phyloP scores from a whole-genome alignment of 805 yeast genomes.

The Wickerhamomyces silvicola region DNA sequence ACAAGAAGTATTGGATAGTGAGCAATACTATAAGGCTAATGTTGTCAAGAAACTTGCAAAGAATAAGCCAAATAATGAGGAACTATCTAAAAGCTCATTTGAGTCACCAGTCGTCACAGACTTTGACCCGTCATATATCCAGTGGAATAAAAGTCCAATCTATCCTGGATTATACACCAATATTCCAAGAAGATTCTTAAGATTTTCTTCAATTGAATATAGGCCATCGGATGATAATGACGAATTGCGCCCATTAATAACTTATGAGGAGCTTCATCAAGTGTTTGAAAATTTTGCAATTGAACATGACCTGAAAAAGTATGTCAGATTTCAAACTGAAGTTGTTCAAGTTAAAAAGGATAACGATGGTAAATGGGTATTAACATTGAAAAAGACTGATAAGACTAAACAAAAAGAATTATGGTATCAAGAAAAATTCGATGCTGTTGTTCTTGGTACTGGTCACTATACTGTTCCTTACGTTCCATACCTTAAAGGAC shows the following conservation, averaged over 20 bases:
- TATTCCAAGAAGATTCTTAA: slow-evolving; percentile 29
- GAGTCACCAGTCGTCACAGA: slow-evolving; percentile 12
- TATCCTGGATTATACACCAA: slow-evolving; percentile 32
- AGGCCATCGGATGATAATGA: slow-evolving; percentile 27
- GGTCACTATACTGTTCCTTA: slow-evolving; percentile 50
- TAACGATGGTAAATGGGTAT: slow-evolving; percentile 26
- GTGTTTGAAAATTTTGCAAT: slow-evolving; percentile 1
- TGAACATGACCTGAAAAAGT: slow-evolving; percentile 20
- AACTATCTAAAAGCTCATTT: slow-evolving; percentile 12
- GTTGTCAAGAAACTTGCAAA: slow-evolving; percentile 12
- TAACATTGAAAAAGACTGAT: slow-evolving; percentile 1
- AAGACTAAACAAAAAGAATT: slow-evolving; percentile 23
- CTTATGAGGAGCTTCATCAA: slow-evolving; percentile 17
- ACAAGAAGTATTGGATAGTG: slow-evolving; percentile 24
- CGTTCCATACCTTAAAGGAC: slow-evolving; percentile 31
- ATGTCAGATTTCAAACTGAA: slow-evolving; percentile 28
- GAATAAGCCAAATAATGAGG: slow-evolving; percentile 4
- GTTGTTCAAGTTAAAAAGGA: slow-evolving; percentile 28
- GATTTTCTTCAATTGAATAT: slow-evolving; percentile 22
- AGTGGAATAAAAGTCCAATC: slow-evolving; percentile 32
- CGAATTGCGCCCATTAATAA: slow-evolving; percentile 19
- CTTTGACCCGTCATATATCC: slow-evolving; percentile 20
- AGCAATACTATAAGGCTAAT: slow-evolving; percentile 25
- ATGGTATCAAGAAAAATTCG: slow-evolving; percentile 32
- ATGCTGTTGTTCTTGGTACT: slow-evolving; percentile 39